Conservation (phyloP, 257 asterid genomes). For the Rehmannia glutinosa region DNA sequence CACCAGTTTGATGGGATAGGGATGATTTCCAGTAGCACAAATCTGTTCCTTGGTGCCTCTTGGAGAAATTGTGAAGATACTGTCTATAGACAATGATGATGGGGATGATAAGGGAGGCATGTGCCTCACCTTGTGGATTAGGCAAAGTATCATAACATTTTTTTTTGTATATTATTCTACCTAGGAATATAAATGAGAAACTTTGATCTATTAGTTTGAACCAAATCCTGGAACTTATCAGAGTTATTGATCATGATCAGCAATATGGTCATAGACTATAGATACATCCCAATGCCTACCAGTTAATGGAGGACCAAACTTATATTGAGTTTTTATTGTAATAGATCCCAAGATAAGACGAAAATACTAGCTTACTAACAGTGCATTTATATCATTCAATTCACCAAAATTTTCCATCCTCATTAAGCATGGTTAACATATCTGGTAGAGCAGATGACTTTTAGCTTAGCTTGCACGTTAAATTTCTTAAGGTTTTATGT, state of each 20-base stretch:
- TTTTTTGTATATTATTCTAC: background rate
- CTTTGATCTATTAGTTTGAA: background rate
- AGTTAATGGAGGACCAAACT: conserved; percentile 2
- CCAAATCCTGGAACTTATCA: background rate
- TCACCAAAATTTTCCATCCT: background rate
- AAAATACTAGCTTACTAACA: background rate
- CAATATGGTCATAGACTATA: background rate
- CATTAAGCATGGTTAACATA: background rate
- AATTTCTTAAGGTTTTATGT: background rate
- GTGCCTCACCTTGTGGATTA: background rate
- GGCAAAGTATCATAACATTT: background rate
- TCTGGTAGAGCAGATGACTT: background rate
- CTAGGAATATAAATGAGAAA: background rate
- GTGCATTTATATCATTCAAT: background rate
- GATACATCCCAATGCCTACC: background rate
- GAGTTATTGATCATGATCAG: too few relatives aligned
- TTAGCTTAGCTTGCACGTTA: background rate
- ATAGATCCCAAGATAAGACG: background rate
- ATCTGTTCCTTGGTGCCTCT: background rate
- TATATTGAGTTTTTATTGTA: background rate
- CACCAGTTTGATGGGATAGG: background rate
- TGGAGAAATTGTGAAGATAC: background rate
- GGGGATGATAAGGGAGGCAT: background rate
- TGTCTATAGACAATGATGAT: conserved; percentile 6
- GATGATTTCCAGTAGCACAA: background rate